Evolutionary conservation across 495 filamentous ascomycete genomes (phyloP).

Genomic region (Penicillium alfredii): DNA sequence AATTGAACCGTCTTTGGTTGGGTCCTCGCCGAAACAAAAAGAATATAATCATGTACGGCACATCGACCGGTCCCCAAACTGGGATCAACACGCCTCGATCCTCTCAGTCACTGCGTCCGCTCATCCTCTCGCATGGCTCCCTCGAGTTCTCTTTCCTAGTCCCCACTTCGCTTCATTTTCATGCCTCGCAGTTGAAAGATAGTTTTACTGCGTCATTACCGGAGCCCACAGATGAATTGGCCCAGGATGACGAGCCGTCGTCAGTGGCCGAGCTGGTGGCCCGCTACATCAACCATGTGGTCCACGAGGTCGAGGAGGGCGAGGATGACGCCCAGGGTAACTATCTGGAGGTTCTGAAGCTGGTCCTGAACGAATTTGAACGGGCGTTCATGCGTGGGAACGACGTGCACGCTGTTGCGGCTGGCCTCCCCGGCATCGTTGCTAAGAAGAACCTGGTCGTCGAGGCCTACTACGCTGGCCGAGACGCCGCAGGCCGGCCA

Average conservation of each 20-base stretch:
- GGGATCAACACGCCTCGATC: conserved; percentile 93
- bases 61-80: conserved; percentile 76
- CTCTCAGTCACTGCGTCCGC: conserved; percentile 82
- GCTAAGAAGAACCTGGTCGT: conserved; percentile 86
- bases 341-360: conserved; percentile 80
- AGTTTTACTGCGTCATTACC: conserved; percentile 78
- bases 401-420: conserved; percentile 86
- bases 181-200: conserved; percentile 86
- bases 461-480: conserved; percentile 81
- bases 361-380: conserved; percentile 92
- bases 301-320: conserved; percentile 77
- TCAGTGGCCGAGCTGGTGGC: conserved; percentile 86
- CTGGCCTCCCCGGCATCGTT: conserved; percentile 77
- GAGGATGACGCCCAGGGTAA: conserved; percentile 82
- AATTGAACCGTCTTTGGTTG: conserved; percentile 4
- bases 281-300: conserved; percentile 84
- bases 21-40: conserved; percentile 10
- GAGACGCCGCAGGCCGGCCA: conserved; percentile 71
- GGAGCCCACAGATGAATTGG: conserved; percentile 88
- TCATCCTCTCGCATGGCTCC: conserved; percentile 84
- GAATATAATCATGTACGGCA: conserved; percentile 71
- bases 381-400: conserved; percentile 90
- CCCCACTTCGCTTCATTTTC: conserved; percentile 90
- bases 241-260: conserved; percentile 95
- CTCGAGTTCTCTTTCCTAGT: conserved; percentile 94